phyloP scores from a whole-genome alignment of 129 eudicot species.

The Flaveria ramosissima region DNA sequence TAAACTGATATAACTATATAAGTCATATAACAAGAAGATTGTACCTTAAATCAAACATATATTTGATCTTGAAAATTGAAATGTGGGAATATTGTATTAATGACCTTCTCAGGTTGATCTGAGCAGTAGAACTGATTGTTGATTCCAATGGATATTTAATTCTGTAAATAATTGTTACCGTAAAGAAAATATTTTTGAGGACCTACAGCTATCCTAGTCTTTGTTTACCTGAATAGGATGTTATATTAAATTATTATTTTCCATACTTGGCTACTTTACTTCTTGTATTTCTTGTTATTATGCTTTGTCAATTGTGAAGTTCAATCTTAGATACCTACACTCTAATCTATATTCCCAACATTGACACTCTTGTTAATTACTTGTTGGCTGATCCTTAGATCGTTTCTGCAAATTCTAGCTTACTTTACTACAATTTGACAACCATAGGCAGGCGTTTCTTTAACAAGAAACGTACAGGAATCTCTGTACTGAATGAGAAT shows the following conservation, averaged over 20 bases:
- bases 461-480: neutral
- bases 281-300: neutral
- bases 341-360: neutral
- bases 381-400: neutral
- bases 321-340: neutral
- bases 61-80: neutral
- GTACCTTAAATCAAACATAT: neutral
- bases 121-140: neutral
- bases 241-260: neutral
- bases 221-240: constrained; percentile 3
- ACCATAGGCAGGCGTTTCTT: neutral
- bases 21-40: neutral
- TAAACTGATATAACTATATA: neutral
- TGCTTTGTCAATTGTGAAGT: neutral
- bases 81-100: neutral
- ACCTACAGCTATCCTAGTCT: neutral
- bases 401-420: neutral
- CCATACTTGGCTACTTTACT: neutral
- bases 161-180: neutral
- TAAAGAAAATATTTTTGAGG: neutral
- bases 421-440: neutral
- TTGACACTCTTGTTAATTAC: neutral
- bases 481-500: neutral
- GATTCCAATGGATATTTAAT: constrained; percentile 1
- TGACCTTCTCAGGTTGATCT: neutral